Percentiles rank a stretch among this genome's conserved stretches.
Evolutionary conservation across 2,329 filamentous ascomycete genomes (phyloP).

Genomic region (Hymenoscyphus fraxineus): DNA sequence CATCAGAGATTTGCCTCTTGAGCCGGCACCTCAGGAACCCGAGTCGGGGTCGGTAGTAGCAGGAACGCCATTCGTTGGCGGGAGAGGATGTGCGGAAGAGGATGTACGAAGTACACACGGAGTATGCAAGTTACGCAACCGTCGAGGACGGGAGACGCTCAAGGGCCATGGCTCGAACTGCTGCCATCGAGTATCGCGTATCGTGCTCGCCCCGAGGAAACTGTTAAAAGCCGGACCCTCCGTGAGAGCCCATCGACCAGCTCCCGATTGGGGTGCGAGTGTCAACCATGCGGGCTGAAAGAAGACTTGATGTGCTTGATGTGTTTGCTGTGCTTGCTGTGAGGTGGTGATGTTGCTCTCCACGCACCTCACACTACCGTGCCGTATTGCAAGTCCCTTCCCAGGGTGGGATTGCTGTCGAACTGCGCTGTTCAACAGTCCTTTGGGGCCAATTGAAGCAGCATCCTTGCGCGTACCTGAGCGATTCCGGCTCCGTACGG

Average conservation of each 20-base stretch:
- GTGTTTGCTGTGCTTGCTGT: background rate
- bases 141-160: background rate
- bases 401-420: background rate
- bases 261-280: background rate
- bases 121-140: background rate
- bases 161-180: background rate
- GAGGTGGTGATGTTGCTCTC: background rate
- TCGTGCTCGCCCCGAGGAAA: too few relatives aligned
- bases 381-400: background rate
- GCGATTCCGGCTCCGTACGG: slow-evolving; percentile 5
- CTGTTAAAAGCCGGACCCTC: background rate
- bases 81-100: background rate
- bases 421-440: background rate
- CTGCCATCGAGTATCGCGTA: background rate
- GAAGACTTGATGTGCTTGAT: background rate
- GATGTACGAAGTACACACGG: background rate
- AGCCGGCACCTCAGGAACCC: background rate
- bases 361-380: background rate
- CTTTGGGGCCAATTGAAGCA: background rate
- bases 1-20: slow-evolving; percentile 11
- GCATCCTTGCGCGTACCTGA: slow-evolving; percentile 26
- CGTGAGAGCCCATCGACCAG: background rate
- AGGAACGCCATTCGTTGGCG: background rate
- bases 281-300: background rate
- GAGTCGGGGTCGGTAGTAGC: slow-evolving; percentile 2